Evolutionary conservation across 352 stramenopile species (phyloP).

Genomic region (Phytophthora pluvialis): DNA sequence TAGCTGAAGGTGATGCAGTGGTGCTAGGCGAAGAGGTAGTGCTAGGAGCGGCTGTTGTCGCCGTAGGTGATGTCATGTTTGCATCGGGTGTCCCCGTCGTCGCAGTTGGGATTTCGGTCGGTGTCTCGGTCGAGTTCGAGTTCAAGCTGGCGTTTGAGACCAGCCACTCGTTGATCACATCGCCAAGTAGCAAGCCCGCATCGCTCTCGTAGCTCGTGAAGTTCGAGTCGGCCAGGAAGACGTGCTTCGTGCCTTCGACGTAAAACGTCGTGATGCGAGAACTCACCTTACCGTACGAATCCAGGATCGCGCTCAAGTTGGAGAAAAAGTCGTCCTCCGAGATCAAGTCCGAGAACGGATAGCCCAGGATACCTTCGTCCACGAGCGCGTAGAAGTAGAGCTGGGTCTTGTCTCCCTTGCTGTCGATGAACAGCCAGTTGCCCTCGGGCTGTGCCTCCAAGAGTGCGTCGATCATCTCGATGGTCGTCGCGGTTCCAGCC

Average conservation of each 20-base stretch:
- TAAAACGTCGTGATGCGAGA: slow-evolving; percentile 42
- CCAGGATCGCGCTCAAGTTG: slow-evolving; percentile 43
- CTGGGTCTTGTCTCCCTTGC: slow-evolving; percentile 63
- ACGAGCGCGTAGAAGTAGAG: slow-evolving; percentile 68
- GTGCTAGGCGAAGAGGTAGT: slow-evolving; percentile 7
- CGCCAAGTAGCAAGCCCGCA: slow-evolving; percentile 30
- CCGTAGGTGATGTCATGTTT: slow-evolving; percentile 2
- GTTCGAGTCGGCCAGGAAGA: slow-evolving; percentile 34
- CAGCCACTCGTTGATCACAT: slow-evolving; percentile 42
- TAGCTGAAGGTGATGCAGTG: slow-evolving; percentile 9
- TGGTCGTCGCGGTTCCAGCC: slow-evolving; percentile 36
- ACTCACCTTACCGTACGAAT: slow-evolving; percentile 38
- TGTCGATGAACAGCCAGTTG: slow-evolving; percentile 72
- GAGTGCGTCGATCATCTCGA: slow-evolving; percentile 49
- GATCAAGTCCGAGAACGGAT: slow-evolving; percentile 68
- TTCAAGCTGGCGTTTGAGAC: slow-evolving; percentile 37
- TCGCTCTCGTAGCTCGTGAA: slow-evolving; percentile 40
- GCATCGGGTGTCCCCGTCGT: background rate
- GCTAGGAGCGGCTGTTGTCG: slow-evolving; percentile 1
- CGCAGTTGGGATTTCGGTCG: slow-evolving; percentile 12
- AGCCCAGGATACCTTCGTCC: slow-evolving; percentile 54
- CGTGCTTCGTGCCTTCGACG: slow-evolving; percentile 35
- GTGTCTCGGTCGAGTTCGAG: slow-evolving; percentile 11
- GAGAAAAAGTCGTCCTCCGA: slow-evolving; percentile 51
- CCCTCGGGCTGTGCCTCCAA: slow-evolving; percentile 41